Percentiles rank a stretch among this genome's conserved stretches.
Conservation (phyloP, 2,329 filamentous ascomycete genomes). For the Raffaelea albimanens region DNA sequence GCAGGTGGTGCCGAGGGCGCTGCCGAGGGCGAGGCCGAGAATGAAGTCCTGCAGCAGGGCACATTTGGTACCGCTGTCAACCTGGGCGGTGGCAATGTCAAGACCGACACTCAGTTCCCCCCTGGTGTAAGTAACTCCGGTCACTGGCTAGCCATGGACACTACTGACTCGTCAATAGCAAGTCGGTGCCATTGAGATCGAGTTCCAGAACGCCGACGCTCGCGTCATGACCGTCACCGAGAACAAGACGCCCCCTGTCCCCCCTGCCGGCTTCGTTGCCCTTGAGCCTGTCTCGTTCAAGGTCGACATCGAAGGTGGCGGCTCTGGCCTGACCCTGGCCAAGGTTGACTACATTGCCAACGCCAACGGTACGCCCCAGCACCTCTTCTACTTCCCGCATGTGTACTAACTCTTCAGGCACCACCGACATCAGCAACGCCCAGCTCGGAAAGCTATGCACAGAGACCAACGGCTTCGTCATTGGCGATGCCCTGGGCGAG, state of each 20-base stretch:
- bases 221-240: slow-evolving; percentile 27
- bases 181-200: slow-evolving; percentile 28
- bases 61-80: slow-evolving; percentile 21
- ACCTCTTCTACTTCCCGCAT: background rate
- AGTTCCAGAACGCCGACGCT: slow-evolving; percentile 25
- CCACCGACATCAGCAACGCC: slow-evolving; percentile 25
- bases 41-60: no score
- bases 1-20: no score
- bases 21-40: no score
- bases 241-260: slow-evolving; percentile 22
- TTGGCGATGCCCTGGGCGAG: slow-evolving; percentile 23
- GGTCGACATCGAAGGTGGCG: slow-evolving; percentile 22
- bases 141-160: background rate
- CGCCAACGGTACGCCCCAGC: slow-evolving; percentile 20
- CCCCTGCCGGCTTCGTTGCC: slow-evolving; percentile 25
- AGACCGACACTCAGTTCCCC: slow-evolving; percentile 24
- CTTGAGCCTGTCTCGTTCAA: slow-evolving; percentile 27
- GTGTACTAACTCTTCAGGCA: slow-evolving; percentile 12
- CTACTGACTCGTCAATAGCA: background rate
- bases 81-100: slow-evolving; percentile 21
- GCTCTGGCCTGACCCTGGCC: slow-evolving; percentile 21
- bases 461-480: slow-evolving; percentile 25
- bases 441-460: slow-evolving; percentile 25
- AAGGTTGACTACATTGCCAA: slow-evolving; percentile 31
- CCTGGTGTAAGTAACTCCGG: slow-evolving; percentile 15